These are phyloP conservation scores for Asclepias syriaca DNA, from an alignment of 257 asterid species.

Conservation along the genomic window DNA sequence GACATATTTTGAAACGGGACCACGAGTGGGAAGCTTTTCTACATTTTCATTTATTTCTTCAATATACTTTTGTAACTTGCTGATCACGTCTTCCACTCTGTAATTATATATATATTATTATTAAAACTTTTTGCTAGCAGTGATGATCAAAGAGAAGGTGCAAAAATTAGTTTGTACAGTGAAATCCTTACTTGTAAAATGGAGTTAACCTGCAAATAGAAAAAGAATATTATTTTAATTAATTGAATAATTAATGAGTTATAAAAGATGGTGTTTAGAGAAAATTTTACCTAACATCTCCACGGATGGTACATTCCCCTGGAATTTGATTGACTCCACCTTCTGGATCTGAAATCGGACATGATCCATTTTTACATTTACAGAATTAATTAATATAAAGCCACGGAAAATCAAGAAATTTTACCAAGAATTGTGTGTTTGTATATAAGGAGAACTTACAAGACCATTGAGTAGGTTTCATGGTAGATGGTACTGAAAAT, in stretches of 20 bases:
- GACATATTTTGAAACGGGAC: conserved; percentile 80
- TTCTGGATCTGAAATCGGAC: conserved; percentile 70
- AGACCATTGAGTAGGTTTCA: conserved; percentile 97
- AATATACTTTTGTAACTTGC: conserved; percentile 64
- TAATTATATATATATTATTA: conserved; percentile 10
- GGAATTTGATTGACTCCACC: conserved; percentile 98
- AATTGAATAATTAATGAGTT: too few species aligned
- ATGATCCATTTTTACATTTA: too few species aligned
- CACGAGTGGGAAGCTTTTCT: conserved; percentile 63
- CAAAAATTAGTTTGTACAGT: background rate
- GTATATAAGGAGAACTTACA: too few species aligned
- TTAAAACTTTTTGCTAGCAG: too few species aligned
- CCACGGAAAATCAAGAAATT: conserved; percentile 2
- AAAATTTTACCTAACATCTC: conserved; percentile 78
- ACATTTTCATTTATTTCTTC: conserved; percentile 72
- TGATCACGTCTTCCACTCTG: conserved; percentile 74
- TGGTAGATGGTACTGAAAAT: conserved; percentile 93
- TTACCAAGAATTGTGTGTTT: too few species aligned
- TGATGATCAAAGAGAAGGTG: background rate
- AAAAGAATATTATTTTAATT: background rate
- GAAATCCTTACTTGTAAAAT: conserved; percentile 58
- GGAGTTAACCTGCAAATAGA: conserved; percentile 84
- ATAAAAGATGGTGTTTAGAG: background rate
- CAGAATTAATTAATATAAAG: too few species aligned
- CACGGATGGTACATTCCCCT: conserved; percentile 74